Conservation (phyloP, 2,329 filamentous ascomycete genomes). For the Coniochaeta hoffmannii region DNA sequence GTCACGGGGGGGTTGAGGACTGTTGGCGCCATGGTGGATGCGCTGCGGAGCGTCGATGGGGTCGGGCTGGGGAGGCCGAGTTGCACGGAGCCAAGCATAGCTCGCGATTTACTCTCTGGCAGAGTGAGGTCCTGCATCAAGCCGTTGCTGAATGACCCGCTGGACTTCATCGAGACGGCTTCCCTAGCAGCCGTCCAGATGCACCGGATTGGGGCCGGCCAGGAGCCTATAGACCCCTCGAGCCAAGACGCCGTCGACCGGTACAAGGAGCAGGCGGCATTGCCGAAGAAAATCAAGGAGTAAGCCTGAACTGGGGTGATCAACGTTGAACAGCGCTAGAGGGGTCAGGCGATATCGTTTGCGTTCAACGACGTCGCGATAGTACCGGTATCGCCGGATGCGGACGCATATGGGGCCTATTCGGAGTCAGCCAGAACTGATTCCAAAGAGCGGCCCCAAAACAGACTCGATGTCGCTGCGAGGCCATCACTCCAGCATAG, state of each 20-base stretch:
- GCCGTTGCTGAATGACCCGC: not conserved
- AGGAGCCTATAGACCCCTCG: not conserved
- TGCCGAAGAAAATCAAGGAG: not conserved
- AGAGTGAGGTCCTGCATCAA: not conserved
- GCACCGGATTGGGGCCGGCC: not conserved
- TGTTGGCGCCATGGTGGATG: slow-evolving; percentile 46
- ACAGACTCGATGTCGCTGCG: too few species aligned
- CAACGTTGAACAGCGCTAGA: not conserved
- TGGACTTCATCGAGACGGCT: not conserved
- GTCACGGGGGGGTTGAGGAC: slow-evolving; percentile 42
- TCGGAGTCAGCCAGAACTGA: too few species aligned
- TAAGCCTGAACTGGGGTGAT: not conserved
- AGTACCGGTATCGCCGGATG: too few species aligned
- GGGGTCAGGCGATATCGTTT: not conserved
- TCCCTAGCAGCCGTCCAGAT: not conserved
- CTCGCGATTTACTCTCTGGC: not conserved
- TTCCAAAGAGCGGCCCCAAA: too few species aligned
- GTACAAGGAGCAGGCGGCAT: not conserved
- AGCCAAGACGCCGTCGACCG: not conserved
- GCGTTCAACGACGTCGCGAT: too few species aligned
- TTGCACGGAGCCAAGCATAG: slow-evolving; percentile 34
- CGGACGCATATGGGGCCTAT: too few species aligned
- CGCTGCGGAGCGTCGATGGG: slow-evolving; percentile 44
- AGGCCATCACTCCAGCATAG: too few species aligned
- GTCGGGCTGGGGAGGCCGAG: slow-evolving; percentile 46